Percentiles rank a stretch among this genome's conserved stretches.
Evolutionary conservation across 768 basidiomycete species (phyloP).

Genomic region (Crassisporium funariophilum): DNA sequence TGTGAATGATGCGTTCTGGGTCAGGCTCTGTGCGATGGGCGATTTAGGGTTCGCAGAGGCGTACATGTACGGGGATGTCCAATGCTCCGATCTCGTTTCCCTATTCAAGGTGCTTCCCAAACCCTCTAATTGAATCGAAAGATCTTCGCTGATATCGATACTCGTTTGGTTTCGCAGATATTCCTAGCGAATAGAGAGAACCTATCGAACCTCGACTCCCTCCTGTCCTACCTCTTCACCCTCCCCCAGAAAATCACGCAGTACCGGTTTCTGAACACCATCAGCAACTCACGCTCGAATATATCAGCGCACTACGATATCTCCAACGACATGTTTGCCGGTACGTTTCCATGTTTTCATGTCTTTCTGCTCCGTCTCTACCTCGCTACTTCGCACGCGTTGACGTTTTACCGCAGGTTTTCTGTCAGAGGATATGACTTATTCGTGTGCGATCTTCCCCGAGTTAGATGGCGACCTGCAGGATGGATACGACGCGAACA

Average conservation of each 20-base stretch:
- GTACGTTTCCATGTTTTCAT: conserved; percentile 29
- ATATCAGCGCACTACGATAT: conserved; percentile 82
- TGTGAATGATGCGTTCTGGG: conserved; percentile 57
- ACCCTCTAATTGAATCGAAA: background rate
- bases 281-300: conserved; percentile 65
- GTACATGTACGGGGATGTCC: conserved; percentile 79
- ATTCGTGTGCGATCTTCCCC: conserved; percentile 72
- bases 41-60: conserved; percentile 78
- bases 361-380: background rate
- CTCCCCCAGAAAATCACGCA: conserved; percentile 56
- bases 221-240: conserved; percentile 54
- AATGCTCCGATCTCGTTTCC: conserved; percentile 63
- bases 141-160: background rate
- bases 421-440: conserved; percentile 73
- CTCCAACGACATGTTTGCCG: conserved; percentile 74
- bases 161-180: conserved; percentile 42
- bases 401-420: conserved; percentile 44
- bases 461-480: conserved; percentile 57
- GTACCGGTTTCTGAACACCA: conserved; percentile 64
- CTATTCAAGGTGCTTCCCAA: conserved; percentile 59
- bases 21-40: conserved; percentile 57
- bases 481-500: conserved; percentile 24
- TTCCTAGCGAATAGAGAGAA: conserved; percentile 59
- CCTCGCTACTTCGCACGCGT: no score
- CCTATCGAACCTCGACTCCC: conserved; percentile 51